phyloP scores from a whole-genome alignment of 768 basidiomycete species.

The Mycena vitilis region DNA sequence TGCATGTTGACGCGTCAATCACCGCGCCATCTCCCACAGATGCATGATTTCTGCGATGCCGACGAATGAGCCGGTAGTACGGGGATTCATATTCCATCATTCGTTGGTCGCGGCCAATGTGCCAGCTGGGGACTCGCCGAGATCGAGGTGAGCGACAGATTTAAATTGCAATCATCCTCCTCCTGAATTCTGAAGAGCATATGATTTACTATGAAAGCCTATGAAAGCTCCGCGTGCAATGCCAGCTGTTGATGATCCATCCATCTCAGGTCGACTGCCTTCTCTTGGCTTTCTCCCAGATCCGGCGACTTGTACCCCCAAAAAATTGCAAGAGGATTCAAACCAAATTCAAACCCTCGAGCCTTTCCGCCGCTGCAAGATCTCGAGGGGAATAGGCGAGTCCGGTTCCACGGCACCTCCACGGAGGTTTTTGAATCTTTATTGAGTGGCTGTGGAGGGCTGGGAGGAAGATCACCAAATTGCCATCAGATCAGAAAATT shows the following conservation, averaged over 20 bases:
- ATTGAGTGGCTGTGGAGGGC: constrained; percentile 10
- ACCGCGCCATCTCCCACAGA: neutral
- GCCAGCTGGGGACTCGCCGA: neutral
- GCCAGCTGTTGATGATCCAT: constrained; percentile 16
- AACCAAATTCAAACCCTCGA: neutral
- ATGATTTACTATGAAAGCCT: neutral
- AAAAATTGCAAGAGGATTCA: neutral
- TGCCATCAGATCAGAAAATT: constrained; percentile 21
- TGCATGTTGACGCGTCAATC: neutral
- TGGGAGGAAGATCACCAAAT: neutral
- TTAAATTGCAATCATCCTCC: constrained; percentile 8
- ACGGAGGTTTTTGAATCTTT: neutral
- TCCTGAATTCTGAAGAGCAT: neutral
- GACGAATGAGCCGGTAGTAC: neutral
- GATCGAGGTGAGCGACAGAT: neutral
- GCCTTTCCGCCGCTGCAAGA: too few relatives aligned
- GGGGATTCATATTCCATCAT: neutral
- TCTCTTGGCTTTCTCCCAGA: neutral
- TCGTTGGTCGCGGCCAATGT: neutral
- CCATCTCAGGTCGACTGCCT: constrained; percentile 5
- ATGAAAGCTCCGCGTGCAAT: constrained; percentile 15
- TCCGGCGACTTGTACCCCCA: neutral
- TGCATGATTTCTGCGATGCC: neutral
- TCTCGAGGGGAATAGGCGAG: too few relatives aligned
- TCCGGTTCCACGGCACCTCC: neutral